phyloP scores from a whole-genome alignment of 2,329 filamentous ascomycete species.

The Sporothrix phasma region DNA sequence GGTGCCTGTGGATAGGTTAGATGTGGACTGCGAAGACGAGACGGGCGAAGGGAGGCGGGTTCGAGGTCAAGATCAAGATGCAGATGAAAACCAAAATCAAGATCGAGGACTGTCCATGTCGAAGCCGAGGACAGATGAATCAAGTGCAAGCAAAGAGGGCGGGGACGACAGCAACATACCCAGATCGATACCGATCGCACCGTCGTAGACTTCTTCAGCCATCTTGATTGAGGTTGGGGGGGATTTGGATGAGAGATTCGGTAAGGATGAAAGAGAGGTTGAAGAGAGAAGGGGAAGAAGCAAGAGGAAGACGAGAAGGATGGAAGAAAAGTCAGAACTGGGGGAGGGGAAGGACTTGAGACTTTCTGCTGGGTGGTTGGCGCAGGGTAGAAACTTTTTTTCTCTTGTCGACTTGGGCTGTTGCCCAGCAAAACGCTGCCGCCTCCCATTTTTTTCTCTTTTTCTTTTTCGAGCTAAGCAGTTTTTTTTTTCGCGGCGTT shows the following conservation, averaged over 20 bases:
- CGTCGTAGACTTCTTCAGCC: constrained; percentile 97
- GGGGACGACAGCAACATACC: constrained; percentile 47
- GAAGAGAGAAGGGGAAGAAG: background rate
- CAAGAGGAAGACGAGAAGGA: background rate
- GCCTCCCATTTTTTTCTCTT: constrained; percentile 14
- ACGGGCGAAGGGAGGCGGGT: too few species aligned
- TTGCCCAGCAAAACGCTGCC: constrained; percentile 3
- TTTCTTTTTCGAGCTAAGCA: constrained; percentile 2
- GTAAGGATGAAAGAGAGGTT: constrained; percentile 3
- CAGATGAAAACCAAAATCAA: background rate
- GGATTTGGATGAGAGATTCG: constrained; percentile 1
- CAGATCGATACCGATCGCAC: constrained; percentile 99
- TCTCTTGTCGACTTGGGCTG: background rate
- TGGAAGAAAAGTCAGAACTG: background rate
- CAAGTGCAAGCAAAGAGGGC: background rate
- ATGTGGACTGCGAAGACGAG: background rate
- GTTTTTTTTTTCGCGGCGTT: constrained; percentile 12
- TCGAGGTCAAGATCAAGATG: too few species aligned
- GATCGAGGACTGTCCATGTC: background rate
- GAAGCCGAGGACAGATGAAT: background rate
- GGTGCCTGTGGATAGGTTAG: constrained; percentile 54
- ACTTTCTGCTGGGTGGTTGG: constrained; percentile 6
- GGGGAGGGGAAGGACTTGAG: constrained; percentile 4
- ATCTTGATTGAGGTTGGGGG: constrained; percentile 43
- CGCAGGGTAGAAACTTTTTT: constrained; percentile 12